These are phyloP conservation scores for Canariomyces notabilis DNA, from an alignment of 2,329 filamentous ascomycete species.

Conservation along the genomic window DNA sequence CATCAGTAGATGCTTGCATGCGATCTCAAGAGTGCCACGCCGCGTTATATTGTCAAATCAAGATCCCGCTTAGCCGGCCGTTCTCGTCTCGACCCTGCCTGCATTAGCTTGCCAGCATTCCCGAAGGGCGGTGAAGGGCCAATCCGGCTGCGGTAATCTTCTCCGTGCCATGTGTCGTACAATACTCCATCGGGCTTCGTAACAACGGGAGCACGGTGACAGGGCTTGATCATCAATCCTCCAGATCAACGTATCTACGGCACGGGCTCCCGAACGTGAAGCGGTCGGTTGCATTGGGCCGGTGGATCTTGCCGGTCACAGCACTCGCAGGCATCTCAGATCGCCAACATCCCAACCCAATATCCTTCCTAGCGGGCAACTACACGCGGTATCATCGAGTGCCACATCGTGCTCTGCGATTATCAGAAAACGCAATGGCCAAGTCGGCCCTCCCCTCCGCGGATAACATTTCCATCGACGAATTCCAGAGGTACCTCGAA, in stretches of 20 bases:
- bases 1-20: background rate
- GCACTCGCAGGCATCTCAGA: background rate
- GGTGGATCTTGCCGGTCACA: conserved; percentile 8
- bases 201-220: no score
- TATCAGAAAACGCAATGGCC: conserved; percentile 32
- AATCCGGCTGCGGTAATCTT: no score
- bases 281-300: conserved; percentile 14
- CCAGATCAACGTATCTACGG: conserved; percentile 18
- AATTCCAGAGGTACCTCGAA: conserved; percentile 25
- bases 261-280: conserved; percentile 19
- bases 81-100: background rate
- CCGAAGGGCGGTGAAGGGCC: conserved; percentile 1
- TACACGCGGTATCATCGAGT: conserved; percentile 11
- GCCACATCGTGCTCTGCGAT: background rate
- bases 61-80: conserved; percentile 8
- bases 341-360: conserved; percentile 4
- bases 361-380: conserved; percentile 16
- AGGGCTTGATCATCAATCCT: background rate
- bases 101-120: conserved; percentile 2
- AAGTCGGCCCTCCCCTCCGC: conserved; percentile 22
- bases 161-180: no score
- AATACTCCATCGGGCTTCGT: no score
- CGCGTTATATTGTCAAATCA: background rate
- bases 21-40: background rate
- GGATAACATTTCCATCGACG: conserved; percentile 25